phyloP scores from a whole-genome alignment of 139 green algal genomes.

The Chlorella ohadii region DNA sequence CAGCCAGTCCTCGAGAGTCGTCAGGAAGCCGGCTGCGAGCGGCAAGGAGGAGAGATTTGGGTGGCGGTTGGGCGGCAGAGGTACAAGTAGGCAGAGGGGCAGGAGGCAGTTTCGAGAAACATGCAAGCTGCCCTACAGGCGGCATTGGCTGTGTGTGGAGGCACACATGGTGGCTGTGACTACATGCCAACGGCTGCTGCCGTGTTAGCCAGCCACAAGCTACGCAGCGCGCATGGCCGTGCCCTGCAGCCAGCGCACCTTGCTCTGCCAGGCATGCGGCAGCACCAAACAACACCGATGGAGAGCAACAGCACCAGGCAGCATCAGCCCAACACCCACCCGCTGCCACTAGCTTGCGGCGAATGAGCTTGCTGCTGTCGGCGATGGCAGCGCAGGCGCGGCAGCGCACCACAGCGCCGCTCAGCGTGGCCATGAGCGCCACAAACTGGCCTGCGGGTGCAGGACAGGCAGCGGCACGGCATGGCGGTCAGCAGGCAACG shows the following conservation, averaged over 20 bases:
- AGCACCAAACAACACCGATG: too few relatives aligned
- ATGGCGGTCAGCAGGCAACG: background rate
- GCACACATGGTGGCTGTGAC: too few relatives aligned
- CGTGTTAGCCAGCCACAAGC: too few relatives aligned
- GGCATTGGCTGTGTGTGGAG: too few relatives aligned
- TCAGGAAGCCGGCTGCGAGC: conserved; percentile 26
- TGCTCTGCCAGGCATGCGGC: background rate
- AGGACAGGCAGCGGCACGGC: background rate
- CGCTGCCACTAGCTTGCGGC: background rate
- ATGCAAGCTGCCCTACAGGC: too few relatives aligned
- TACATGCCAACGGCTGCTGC: too few relatives aligned
- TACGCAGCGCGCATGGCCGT: too few relatives aligned
- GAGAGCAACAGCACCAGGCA: too few relatives aligned
- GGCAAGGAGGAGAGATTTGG: too few relatives aligned
- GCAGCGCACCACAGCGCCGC: background rate
- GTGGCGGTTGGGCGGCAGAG: too few relatives aligned
- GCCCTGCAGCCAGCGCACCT: too few relatives aligned
- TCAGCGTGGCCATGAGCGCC: background rate
- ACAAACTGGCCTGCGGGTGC: conserved; percentile 16
- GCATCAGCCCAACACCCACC: background rate
- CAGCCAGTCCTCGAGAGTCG: conserved; percentile 12
- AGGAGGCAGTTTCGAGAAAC: background rate
- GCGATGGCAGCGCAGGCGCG: background rate
- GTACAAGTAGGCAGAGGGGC: background rate
- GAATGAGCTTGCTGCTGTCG: background rate